Conservation (phyloP, 495 filamentous ascomycete genomes). For the Letharia lupina region DNA sequence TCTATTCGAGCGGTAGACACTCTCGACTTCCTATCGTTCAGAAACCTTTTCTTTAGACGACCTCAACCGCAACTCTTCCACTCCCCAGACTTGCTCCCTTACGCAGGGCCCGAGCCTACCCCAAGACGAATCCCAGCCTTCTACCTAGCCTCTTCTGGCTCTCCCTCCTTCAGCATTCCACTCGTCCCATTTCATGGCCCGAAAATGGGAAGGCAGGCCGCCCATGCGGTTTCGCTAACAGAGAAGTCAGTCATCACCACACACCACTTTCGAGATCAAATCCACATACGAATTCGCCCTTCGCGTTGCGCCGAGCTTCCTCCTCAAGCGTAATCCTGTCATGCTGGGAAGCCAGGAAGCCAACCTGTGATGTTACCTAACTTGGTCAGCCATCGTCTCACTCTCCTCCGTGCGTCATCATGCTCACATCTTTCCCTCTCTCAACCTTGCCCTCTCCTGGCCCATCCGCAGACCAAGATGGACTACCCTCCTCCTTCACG, state of each 20-base stretch:
- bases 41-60: neutral
- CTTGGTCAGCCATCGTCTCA: too few relatives aligned
- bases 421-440: neutral
- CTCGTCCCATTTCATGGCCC: neutral
- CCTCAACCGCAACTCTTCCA: neutral
- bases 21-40: neutral
- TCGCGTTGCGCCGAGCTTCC: neutral
- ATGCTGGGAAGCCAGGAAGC: neutral
- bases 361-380: neutral
- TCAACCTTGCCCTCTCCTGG: neutral
- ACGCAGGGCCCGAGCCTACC: neutral
- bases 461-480: neutral
- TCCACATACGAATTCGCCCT: neutral
- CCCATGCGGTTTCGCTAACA: neutral
- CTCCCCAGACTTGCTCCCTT: neutral
- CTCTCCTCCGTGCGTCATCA: neutral
- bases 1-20: neutral
- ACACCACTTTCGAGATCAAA: neutral
- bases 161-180: neutral
- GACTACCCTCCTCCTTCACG: neutral
- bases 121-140: neutral
- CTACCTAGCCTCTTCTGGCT: neutral
- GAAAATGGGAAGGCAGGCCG: neutral
- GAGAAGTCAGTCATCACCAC: neutral
- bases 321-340: neutral